Base-by-base conservation (phyloP, 2,329 filamentous ascomycete genomes). In the Pseudocercospora crystallina region DNA sequence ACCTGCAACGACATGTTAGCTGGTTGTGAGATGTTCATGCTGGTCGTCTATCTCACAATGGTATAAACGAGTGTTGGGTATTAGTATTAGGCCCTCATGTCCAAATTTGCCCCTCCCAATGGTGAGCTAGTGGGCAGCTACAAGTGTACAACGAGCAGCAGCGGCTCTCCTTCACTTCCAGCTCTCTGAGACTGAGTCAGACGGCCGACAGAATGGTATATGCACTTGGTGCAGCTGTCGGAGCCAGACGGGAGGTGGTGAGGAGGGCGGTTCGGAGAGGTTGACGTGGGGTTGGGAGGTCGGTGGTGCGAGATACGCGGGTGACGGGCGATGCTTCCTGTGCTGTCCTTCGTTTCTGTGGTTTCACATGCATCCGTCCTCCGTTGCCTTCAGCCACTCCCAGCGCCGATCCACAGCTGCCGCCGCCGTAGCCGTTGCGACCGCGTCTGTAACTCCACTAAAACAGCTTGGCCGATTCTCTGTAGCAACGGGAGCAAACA, bases 341-440 rank as follows among this genome's bases (percentile, higher is more conserved):
- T 26, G 7, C n/a, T 17, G 39, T 14, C 20, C 14, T 10, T 5
- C 34, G 20, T n/a, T 50, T 34, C 26, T 14, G 26, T 44, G n/a
- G 44, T 48, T 48, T 44, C 50, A 48, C 39, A 44, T 39, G 50
- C 41, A 36, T n/a, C 17, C 38, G 43, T 43, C 33, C 39, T 35
- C 13, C 20, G 20, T 26, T 26, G 20, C 20, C 20, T 14, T 43
- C 43, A 52, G 49, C 49, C 49, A 52, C 49, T 37, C 43, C 11
- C 20, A 26, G 20, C 20, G 40, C 33, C 39, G 17, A 31, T 31
- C 33, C 43, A 43, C 44, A 38, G 44, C 17, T 13, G 35, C 36
- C 36, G 42, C 36, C 37, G 33, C 13, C 32, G 44, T 15, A 38
- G 7, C 43, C 30, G 43, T 30, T 46, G 20, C 29, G n/a, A 14